A percentile compares a stretch with the other conserved stretches of the same genome.
Evolutionary conservation across 2,329 filamentous ascomycete species (phyloP).

Genomic region (Cryphonectria carpinicola): DNA sequence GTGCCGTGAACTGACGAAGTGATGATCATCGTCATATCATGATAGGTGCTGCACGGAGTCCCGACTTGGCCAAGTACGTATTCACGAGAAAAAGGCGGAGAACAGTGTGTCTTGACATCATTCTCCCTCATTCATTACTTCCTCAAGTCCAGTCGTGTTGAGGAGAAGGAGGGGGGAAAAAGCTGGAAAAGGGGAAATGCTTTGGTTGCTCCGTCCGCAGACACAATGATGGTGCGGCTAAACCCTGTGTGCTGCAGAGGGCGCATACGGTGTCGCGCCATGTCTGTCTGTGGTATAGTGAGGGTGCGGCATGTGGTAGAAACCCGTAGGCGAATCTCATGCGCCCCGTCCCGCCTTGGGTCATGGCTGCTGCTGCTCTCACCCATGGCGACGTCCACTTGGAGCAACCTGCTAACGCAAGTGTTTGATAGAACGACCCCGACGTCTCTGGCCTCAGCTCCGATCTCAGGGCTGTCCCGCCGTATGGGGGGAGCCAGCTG

Average conservation of each 20-base stretch:
- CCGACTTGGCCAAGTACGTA: not conserved
- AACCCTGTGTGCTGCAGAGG: not conserved
- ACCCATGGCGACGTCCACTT: not conserved
- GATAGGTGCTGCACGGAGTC: not conserved
- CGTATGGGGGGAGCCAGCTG: not conserved
- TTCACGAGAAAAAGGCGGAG: not conserved
- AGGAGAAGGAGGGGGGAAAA: not conserved
- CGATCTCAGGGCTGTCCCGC: not conserved
- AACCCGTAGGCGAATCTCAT: not conserved
- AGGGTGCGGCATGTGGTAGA: not conserved
- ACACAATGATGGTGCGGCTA: not conserved
- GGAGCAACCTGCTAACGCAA: not conserved
- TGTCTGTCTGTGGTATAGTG: not conserved
- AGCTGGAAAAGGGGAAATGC: not conserved
- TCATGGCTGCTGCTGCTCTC: not conserved
- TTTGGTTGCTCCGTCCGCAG: not conserved
- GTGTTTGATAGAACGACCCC: not conserved
- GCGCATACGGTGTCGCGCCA: not conserved
- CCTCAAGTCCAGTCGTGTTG: not conserved
- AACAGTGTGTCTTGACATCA: not conserved
- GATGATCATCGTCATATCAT: not conserved
- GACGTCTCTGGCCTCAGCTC: not conserved
- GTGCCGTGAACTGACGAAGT: not conserved
- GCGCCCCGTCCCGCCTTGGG: not conserved
- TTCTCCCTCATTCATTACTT: not conserved